A percentile compares a stretch with the other conserved stretches of the same genome.
phyloP scores from a whole-genome alignment of 768 basidiomycete species.

The Inosperma sp. region DNA sequence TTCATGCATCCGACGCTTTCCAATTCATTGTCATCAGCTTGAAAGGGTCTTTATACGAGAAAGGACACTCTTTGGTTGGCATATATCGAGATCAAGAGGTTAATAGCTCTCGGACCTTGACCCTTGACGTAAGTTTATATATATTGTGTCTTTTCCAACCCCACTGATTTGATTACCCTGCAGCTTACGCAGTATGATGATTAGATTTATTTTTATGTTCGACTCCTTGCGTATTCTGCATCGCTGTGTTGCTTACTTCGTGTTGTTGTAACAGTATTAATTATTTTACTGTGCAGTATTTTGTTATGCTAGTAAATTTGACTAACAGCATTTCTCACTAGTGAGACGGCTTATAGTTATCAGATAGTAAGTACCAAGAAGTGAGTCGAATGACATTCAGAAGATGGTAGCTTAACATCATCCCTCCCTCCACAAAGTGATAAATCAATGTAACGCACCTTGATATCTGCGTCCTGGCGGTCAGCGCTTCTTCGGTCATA shows the following conservation, averaged over 20 bases:
- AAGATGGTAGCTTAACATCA: too few relatives aligned
- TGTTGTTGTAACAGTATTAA: not conserved
- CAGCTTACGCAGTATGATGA: conserved; percentile 65
- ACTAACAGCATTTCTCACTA: too few relatives aligned
- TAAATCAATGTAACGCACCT: too few relatives aligned
- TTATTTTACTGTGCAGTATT: too few relatives aligned
- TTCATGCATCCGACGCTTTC: conserved; percentile 78
- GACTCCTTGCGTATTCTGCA: not conserved
- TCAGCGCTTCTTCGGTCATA: too few relatives aligned
- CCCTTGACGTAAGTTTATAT: conserved; percentile 68
- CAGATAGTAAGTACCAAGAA: too few relatives aligned
- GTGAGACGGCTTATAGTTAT: too few relatives aligned
- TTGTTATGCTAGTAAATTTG: too few relatives aligned
- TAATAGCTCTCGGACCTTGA: conserved; percentile 88
- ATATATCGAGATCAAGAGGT: conserved; percentile 93
- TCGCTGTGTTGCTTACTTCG: not conserved
- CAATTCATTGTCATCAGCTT: conserved; percentile 98
- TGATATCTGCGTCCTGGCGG: too few relatives aligned
- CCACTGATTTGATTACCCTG: not conserved
- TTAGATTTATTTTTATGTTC: conserved; percentile 18
- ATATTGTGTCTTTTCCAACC: not conserved
- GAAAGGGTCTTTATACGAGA: conserved; percentile 89
- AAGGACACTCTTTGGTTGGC: conserved; percentile 85
- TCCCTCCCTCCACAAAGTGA: too few relatives aligned
- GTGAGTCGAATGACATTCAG: too few relatives aligned